These are phyloP conservation scores for Seiridium cupressi DNA, from an alignment of 2,329 filamentous ascomycete genomes.

Conservation along the genomic window DNA sequence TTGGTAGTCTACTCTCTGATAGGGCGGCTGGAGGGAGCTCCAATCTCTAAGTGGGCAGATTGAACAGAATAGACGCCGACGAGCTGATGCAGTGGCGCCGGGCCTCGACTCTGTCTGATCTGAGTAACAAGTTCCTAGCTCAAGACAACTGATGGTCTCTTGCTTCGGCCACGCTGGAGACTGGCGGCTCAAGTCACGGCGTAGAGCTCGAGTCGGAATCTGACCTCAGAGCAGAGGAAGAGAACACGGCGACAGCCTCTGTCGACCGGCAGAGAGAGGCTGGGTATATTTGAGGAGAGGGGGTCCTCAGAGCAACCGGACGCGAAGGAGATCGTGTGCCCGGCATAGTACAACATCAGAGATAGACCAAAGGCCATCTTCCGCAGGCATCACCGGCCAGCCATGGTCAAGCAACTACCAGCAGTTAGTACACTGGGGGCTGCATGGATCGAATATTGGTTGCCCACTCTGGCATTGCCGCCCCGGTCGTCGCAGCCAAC, in stretches of 20 bases:
- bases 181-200: slow-evolving; percentile 17
- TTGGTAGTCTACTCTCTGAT: slow-evolving; percentile 36
- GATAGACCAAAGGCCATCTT: background rate
- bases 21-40: slow-evolving; percentile 34
- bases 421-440: slow-evolving; percentile 12
- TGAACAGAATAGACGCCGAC: slow-evolving; percentile 44
- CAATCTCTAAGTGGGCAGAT: slow-evolving; percentile 39
- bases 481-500: slow-evolving; percentile 22
- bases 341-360: background rate
- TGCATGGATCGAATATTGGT: slow-evolving; percentile 9
- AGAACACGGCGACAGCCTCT: background rate
- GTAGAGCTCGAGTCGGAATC: background rate
- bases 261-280: slow-evolving; percentile 11
- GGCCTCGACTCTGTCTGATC: slow-evolving; percentile 17
- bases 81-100: slow-evolving; percentile 34
- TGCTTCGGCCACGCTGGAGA: slow-evolving; percentile 17
- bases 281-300: slow-evolving; percentile 21
- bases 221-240: slow-evolving; percentile 8
- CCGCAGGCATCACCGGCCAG: background rate
- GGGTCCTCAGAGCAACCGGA: slow-evolving; percentile 7
- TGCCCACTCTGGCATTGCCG: slow-evolving; percentile 19
- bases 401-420: slow-evolving; percentile 8
- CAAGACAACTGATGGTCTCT: slow-evolving; percentile 3
- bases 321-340: slow-evolving; percentile 7
- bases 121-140: slow-evolving; percentile 15